Evolutionary conservation across 2,329 filamentous ascomycete genomes (phyloP).

Genomic region (Pseudocercospora crystallina): DNA sequence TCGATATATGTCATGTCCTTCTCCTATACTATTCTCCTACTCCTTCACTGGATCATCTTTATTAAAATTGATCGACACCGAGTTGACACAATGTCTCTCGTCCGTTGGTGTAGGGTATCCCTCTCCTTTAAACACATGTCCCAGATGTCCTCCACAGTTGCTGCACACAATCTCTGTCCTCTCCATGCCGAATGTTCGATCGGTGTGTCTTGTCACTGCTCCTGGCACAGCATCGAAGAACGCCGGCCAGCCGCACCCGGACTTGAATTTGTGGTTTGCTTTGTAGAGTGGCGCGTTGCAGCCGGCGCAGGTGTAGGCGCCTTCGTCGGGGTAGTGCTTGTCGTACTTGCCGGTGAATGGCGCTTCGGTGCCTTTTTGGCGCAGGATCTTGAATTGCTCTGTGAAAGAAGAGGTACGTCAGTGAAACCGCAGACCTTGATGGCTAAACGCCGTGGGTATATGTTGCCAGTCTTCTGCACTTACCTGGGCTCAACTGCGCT

Average conservation of each 20-base stretch:
- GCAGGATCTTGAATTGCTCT: constrained; percentile 96
- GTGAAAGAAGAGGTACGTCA: constrained; percentile 33
- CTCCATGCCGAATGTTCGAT: constrained; percentile 75
- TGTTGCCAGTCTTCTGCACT: constrained; percentile 20
- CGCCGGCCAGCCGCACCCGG: constrained; percentile 94
- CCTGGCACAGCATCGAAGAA: constrained; percentile 96
- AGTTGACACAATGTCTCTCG: constrained; percentile 97
- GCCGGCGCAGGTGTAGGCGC: constrained; percentile 83
- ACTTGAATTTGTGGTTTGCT: constrained; percentile 92
- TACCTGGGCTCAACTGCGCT: constrained; percentile 73
- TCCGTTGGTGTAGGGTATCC: constrained; percentile 82
- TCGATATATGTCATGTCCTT: constrained; percentile 1
- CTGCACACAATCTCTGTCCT: constrained; percentile 91
- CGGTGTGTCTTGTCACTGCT: constrained; percentile 79
- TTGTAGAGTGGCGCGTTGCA: constrained; percentile 89
- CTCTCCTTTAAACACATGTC: constrained; percentile 90
- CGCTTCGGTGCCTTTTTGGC: constrained; percentile 86
- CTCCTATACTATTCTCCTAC: constrained; percentile 26
- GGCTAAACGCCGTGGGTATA: not conserved
- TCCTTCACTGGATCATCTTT: constrained; percentile 58
- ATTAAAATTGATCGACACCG: constrained; percentile 81
- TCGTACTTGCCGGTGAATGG: constrained; percentile 80
- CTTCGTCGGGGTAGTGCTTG: constrained; percentile 73
- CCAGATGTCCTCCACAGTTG: constrained; percentile 90
- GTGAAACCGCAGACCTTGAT: constrained; percentile 16